Evolutionary conservation across 225 moss, liverwort and hornwort genomes (phyloP).

Genomic region (Physcomitrellopsis africana): DNA sequence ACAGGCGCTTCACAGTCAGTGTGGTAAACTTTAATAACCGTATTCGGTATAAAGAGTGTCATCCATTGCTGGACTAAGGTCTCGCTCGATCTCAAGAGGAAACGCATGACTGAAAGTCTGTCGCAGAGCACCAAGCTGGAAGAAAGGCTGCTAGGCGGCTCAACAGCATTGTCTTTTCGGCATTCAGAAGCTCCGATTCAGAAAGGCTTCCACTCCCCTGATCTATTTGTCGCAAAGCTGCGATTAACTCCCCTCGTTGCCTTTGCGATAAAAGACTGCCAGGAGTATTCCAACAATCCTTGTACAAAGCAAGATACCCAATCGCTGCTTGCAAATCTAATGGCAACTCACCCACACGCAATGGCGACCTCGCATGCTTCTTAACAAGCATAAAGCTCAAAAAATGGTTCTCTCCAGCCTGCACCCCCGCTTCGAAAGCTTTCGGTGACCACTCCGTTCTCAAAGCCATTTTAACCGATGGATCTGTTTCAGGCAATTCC

Average conservation of each 20-base stretch:
- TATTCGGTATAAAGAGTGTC: too few relatives aligned
- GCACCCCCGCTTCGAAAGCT: slow-evolving; percentile 27
- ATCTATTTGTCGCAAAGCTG: slow-evolving; percentile 22
- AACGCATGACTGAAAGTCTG: background rate
- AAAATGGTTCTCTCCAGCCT: slow-evolving; percentile 26
- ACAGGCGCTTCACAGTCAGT: too few relatives aligned
- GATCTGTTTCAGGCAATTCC: slow-evolving; percentile 24
- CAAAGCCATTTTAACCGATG: slow-evolving; percentile 22
- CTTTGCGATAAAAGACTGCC: slow-evolving; percentile 33
- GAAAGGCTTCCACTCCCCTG: slow-evolving; percentile 12
- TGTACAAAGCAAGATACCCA: slow-evolving; percentile 31
- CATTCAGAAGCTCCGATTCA: slow-evolving; percentile 1
- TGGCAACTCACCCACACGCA: slow-evolving; percentile 27
- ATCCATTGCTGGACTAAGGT: too few relatives aligned
- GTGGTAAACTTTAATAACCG: too few relatives aligned
- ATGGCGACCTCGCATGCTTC: slow-evolving; percentile 15
- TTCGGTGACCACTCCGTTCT: slow-evolving; percentile 29
- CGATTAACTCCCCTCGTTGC: slow-evolving; percentile 30
- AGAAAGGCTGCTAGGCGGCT: slow-evolving; percentile 19
- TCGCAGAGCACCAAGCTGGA: slow-evolving; percentile 28
- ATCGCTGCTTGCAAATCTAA: slow-evolving; percentile 32
- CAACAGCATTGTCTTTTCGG: slow-evolving; percentile 15
- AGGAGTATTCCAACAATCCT: slow-evolving; percentile 19
- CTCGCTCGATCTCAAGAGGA: too few relatives aligned
- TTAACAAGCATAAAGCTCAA: slow-evolving; percentile 32